Conservation (phyloP, 2,329 filamentous ascomycete genomes). For the Penicillium sp. region DNA sequence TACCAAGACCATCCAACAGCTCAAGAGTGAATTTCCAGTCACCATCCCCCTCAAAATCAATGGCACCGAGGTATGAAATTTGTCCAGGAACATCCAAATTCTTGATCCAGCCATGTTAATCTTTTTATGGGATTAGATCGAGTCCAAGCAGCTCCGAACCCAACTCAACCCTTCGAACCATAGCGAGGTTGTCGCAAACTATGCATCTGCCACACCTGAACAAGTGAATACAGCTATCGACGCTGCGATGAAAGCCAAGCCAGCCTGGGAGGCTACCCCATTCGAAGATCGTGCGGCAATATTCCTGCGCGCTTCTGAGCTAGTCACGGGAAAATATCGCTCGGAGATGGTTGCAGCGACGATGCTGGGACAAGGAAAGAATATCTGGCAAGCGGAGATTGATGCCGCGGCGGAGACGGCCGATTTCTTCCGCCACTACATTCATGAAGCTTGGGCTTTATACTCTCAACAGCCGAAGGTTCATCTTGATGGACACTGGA, state of each 20-base stretch:
- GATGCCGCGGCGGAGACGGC: conserved; percentile 86
- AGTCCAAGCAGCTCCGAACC: conserved; percentile 19
- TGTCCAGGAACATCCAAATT: not conserved
- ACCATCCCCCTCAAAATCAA: conserved; percentile 22
- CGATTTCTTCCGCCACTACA: conserved; percentile 87
- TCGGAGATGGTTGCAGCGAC: conserved; percentile 94
- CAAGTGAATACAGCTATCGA: conserved; percentile 22
- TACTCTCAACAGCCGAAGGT: conserved; percentile 83
- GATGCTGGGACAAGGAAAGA: conserved; percentile 95
- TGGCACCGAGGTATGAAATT: conserved; percentile 18
- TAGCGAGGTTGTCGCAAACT: conserved; percentile 28
- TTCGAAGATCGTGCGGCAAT: conserved; percentile 87
- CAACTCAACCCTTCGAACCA: conserved; percentile 28
- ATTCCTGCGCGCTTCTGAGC: conserved; percentile 90
- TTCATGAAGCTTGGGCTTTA: conserved; percentile 85
- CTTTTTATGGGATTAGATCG: conserved; percentile 6
- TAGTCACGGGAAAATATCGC: conserved; percentile 85
- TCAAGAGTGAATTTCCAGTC: conserved; percentile 23
- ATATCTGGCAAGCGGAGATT: conserved; percentile 96
- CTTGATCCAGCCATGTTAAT: not conserved
- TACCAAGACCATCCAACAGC: conserved; percentile 20
- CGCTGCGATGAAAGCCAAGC: conserved; percentile 23
- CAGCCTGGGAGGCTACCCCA: conserved; percentile 74
- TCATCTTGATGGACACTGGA: conserved; percentile 82
- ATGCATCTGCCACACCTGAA: conserved; percentile 22